phyloP scores from a whole-genome alignment of 2,329 filamentous ascomycete species.

The Fusarium sp. region DNA sequence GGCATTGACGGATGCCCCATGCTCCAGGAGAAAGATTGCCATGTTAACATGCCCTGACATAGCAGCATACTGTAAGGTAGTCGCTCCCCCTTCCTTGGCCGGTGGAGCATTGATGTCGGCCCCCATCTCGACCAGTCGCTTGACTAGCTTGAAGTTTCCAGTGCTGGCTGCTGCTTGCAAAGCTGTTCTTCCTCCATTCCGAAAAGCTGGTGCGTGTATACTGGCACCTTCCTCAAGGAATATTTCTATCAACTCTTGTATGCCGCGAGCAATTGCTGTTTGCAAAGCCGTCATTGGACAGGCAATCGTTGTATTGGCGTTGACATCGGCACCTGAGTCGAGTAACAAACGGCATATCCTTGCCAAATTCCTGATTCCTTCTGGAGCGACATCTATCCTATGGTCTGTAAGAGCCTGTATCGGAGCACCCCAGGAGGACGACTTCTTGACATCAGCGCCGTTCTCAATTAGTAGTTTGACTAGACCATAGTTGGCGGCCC shows the following conservation, averaged over 20 bases:
- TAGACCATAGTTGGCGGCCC: too few species aligned
- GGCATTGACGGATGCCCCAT: background rate
- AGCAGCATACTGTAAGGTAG: slow-evolving; percentile 3
- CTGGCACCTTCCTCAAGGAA: slow-evolving; percentile 48
- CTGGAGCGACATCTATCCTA: too few species aligned
- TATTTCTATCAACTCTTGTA: slow-evolving; percentile 37
- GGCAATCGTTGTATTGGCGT: background rate
- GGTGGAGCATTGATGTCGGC: background rate
- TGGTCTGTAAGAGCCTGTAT: too few species aligned
- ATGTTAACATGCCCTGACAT: background rate
- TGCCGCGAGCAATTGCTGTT: background rate
- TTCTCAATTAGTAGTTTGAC: too few species aligned
- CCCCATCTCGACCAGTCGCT: background rate
- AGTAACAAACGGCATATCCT: background rate
- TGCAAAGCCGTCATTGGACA: background rate
- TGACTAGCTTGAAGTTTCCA: slow-evolving; percentile 32
- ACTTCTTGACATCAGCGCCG: too few species aligned
- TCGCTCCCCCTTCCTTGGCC: accelerated
- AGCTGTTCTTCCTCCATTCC: background rate
- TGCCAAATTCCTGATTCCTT: too few species aligned
- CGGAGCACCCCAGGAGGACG: too few species aligned
- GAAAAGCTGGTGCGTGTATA: slow-evolving; percentile 40
- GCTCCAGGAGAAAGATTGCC: background rate
- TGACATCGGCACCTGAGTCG: background rate
- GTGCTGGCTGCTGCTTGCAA: slow-evolving; percentile 37